phyloP scores from a whole-genome alignment of 257 asterid species.

The Phtheirospermum japonicum region DNA sequence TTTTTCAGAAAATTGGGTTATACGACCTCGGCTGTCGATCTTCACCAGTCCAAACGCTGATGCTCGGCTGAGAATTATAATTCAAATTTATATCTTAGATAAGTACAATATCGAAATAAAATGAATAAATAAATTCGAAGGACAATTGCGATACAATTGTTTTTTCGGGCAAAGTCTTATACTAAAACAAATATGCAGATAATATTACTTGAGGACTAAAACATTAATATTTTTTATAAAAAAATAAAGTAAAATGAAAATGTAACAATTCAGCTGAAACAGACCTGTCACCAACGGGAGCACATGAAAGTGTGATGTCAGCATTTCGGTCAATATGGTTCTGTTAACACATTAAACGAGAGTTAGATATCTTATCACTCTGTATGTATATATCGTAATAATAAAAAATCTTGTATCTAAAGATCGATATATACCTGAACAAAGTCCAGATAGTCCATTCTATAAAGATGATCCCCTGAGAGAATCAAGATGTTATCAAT shows the following conservation, averaged over 20 bases:
- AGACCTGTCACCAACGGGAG: constrained; percentile 79
- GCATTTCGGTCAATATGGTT: constrained; percentile 90
- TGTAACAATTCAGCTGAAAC: too few relatives aligned
- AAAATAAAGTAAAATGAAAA: too few relatives aligned
- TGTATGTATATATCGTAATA: background rate
- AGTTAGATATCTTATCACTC: constrained; percentile 11
- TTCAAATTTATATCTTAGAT: background rate
- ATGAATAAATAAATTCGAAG: too few relatives aligned
- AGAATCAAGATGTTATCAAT: constrained; percentile 73
- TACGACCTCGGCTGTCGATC: constrained; percentile 76
- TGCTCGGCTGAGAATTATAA: constrained; percentile 68
- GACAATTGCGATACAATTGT: too few relatives aligned
- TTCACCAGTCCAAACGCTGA: constrained; percentile 85
- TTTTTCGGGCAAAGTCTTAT: too few relatives aligned
- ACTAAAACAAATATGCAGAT: too few relatives aligned
- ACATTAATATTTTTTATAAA: too few relatives aligned
- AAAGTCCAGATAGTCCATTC: constrained; percentile 97
- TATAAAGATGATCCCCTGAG: constrained; percentile 90
- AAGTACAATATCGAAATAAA: too few relatives aligned
- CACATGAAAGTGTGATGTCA: constrained; percentile 89
- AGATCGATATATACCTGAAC: constrained; percentile 58
- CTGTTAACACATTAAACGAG: constrained; percentile 42
- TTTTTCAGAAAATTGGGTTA: constrained; percentile 78
- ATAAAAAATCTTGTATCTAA: background rate
- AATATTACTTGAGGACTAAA: too few relatives aligned